Base-by-base conservation (phyloP, 305 asterid genomes). In the Fraxinus floribunda region DNA sequence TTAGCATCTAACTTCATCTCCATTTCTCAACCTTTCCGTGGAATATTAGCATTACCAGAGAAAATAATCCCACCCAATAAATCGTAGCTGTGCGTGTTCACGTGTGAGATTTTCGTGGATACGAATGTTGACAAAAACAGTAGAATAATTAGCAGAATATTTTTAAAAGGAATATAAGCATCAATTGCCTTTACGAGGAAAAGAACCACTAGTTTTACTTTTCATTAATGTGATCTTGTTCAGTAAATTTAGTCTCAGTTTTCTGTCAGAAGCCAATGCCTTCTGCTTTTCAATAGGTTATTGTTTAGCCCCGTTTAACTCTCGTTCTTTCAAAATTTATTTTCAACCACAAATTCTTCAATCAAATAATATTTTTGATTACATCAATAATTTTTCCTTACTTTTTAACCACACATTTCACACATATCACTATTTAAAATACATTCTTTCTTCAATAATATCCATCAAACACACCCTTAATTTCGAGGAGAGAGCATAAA, bases 131-230 rank as follows among this genome's bases (percentile, higher is more conserved):
- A 89, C 83, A 82, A 84, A 82, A 75, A 79, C 75, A 44, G 71
- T 44, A 24, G 22, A 64, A 75, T 38, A 77, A 38, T 35, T 7
- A 26, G 20, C 39, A 82, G 57, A 74, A 52, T 70, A 78, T 32
- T 71, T 64, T 18, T 49, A 26, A 52, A 68, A 79, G 81, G 93
- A 89, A 91, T 85, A 88, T 82, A 86, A 87, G 91, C 86, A 92
- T 88, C 84, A 77, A 52, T 80, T 81, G 79, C 83, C 94, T 90
- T 89, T 89, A 90, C 88, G 66, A 86, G 89, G 92, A 89, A 89
- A 89, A 87, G 84, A 86, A 85, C 84, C 89, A 87, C 87, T 87
- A 57, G 66, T 79, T 78, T 85, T 83, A 24, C 78, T 86, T 88
- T 85, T 62, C 18, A 80, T 81, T 10, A 10, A 26, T 11, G 80